A percentile compares a stretch with the other conserved stretches of the same genome.
Conservation (phyloP, 306 rosid genomes). For the Gastrolobium villosum region DNA sequence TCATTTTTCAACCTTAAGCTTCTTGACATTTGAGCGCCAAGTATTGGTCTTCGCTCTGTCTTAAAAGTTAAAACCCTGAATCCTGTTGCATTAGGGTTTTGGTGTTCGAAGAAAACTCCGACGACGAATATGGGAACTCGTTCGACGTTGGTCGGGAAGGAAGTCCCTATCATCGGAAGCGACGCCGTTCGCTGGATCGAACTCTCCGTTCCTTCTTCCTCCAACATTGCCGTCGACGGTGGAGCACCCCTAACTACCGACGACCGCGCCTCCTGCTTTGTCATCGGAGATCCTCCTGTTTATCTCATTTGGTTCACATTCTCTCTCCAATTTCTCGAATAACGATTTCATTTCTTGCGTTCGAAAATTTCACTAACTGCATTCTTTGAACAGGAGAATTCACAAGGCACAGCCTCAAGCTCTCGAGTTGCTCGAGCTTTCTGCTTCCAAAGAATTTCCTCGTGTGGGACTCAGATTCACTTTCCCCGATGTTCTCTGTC, state of each 20-base stretch:
- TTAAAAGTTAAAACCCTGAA: conserved; percentile 23
- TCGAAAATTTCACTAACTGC: conserved; percentile 11
- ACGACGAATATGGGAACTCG: conserved; percentile 59
- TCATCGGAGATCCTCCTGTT: conserved; percentile 70
- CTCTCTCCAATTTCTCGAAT: conserved; percentile 17
- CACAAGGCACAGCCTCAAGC: conserved; percentile 69
- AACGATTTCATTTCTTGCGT: not conserved
- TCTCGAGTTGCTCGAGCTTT: conserved; percentile 77
- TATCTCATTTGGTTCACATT: conserved; percentile 69
- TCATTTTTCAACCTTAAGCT: not conserved
- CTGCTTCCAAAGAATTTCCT: conserved; percentile 71
- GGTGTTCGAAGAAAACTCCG: conserved; percentile 24
- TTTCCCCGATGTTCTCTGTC: conserved; percentile 75
- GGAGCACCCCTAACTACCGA: conserved; percentile 54
- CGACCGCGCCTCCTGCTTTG: conserved; percentile 74
- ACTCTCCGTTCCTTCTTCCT: conserved; percentile 65
- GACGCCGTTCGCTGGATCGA: conserved; percentile 76
- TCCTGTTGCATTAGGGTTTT: conserved; percentile 53
- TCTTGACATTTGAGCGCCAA: conserved; percentile 49
- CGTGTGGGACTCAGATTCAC: conserved; percentile 70
- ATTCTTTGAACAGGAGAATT: conserved; percentile 68
- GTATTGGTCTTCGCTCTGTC: not conserved
- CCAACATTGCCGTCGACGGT: conserved; percentile 36
- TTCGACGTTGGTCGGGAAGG: conserved; percentile 69
- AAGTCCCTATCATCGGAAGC: conserved; percentile 79